Evolutionary conservation across 805 yeast species (phyloP).

Genomic region (Metschnikowia matae): DNA sequence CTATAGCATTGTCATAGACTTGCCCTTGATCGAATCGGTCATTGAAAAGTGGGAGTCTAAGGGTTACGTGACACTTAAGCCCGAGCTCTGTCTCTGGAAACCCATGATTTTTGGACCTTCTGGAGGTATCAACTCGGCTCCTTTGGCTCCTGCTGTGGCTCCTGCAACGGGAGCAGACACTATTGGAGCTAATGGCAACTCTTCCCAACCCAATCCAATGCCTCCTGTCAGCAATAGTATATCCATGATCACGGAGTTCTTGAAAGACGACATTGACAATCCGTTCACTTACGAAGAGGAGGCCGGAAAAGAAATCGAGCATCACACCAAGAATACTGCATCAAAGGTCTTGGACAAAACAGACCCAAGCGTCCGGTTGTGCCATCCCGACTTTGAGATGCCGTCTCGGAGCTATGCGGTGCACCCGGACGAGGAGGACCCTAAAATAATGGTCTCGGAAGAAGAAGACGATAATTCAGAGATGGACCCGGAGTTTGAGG

Average conservation of each 20-base stretch:
- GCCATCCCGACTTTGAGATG: constrained; percentile 14
- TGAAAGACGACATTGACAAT: constrained; percentile 67
- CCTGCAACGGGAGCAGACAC: constrained; percentile 1
- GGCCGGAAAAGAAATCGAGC: constrained; percentile 43
- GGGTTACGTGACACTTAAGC: constrained; percentile 48
- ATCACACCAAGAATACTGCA: constrained; percentile 20
- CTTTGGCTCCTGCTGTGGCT: constrained; percentile 30
- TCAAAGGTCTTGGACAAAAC: constrained; percentile 12
- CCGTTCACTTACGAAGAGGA: constrained; percentile 56
- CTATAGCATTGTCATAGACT: constrained; percentile 54
- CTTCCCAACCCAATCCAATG: constrained; percentile 3
- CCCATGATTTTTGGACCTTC: constrained; percentile 82
- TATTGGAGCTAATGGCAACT: neutral
- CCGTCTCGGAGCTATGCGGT: constrained; percentile 5
- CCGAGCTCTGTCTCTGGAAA: constrained; percentile 65
- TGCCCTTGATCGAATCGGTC: constrained; percentile 37
- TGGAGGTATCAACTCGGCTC: constrained; percentile 72
- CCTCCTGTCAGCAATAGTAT: constrained; percentile 44
- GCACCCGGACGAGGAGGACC: constrained; percentile 7
- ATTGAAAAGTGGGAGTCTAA: constrained; percentile 53
- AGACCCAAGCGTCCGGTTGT: constrained; percentile 5
- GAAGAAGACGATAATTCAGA: constrained; percentile 5
- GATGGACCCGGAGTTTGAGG: constrained; percentile 11
- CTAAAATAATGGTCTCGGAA: constrained; percentile 6
- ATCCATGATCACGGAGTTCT: constrained; percentile 52